phyloP scores from a whole-genome alignment of 2,329 filamentous ascomycete genomes.

The Cladophialophora carrionii region DNA sequence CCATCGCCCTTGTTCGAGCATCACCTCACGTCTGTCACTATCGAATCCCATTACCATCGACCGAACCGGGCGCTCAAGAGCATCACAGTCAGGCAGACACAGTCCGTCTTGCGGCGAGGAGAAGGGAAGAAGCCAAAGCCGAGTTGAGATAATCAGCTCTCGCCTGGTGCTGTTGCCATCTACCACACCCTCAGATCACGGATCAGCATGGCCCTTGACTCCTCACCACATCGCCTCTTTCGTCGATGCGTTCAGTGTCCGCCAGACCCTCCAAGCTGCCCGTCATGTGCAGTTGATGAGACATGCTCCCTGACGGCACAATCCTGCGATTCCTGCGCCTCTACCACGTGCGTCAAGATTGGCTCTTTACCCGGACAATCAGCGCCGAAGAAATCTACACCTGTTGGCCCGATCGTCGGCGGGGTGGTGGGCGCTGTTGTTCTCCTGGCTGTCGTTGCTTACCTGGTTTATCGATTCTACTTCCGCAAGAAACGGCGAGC shows the following conservation, averaged over 20 bases:
- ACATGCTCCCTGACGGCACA: conserved; percentile 63
- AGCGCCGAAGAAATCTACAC: conserved; percentile 40
- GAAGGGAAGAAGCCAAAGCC: neutral
- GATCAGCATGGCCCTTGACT: conserved; percentile 31
- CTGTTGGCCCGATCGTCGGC: conserved; percentile 80
- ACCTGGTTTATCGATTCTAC: conserved; percentile 84
- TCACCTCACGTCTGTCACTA: neutral
- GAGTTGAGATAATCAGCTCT: neutral
- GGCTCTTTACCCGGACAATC: conserved; percentile 45
- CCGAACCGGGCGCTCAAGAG: neutral
- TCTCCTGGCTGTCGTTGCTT: conserved; percentile 73
- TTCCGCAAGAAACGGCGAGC: conserved; percentile 69
- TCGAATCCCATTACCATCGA: neutral
- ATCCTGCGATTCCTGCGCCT: conserved; percentile 64
- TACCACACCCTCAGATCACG: conserved; percentile 1
- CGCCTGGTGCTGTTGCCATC: conserved; percentile 15
- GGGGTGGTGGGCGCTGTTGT: conserved; percentile 84
- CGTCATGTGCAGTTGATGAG: conserved; percentile 59
- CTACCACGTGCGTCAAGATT: conserved; percentile 58
- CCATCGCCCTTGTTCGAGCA: conserved; percentile 3
- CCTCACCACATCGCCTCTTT: conserved; percentile 50
- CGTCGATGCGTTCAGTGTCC: conserved; percentile 65
- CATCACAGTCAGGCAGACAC: neutral
- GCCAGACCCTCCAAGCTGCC: conserved; percentile 58
- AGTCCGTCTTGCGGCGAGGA: neutral